A percentile compares a stretch with the other conserved stretches of the same genome.
These are phyloP conservation scores for Sequoia sempervirens DNA, from an alignment of 75 land plant genomes.

Conservation along the genomic window DNA sequence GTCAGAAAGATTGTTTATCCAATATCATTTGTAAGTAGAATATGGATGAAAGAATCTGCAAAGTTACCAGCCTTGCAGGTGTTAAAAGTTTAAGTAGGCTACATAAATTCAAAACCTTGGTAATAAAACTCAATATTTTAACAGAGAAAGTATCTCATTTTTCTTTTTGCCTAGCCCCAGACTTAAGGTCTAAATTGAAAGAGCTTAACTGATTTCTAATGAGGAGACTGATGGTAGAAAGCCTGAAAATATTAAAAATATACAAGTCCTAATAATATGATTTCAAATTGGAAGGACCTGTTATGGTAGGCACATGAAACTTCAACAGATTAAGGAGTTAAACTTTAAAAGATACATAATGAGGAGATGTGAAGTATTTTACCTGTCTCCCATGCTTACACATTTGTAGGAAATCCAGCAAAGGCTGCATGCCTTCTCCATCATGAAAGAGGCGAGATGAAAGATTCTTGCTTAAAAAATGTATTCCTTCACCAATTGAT, in stretches of 20 bases:
- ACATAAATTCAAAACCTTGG: neutral
- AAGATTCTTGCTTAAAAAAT: constrained; percentile 66
- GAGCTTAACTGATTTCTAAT: neutral
- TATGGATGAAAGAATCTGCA: neutral
- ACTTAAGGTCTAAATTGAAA: neutral
- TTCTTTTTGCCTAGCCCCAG: neutral
- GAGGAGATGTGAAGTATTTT: neutral
- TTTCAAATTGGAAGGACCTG: neutral
- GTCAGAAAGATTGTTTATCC: neutral
- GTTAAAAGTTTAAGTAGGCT: neutral
- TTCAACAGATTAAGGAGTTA: neutral
- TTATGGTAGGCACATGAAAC: neutral
- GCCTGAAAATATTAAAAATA: neutral
- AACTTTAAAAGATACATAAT: neutral
- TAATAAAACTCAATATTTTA: neutral
- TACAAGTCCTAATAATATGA: neutral
- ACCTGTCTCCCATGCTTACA: constrained; percentile 78
- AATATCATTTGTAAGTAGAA: neutral
- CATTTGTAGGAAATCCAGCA: constrained; percentile 48
- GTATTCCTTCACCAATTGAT: constrained; percentile 73
- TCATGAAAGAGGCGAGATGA: constrained; percentile 57
- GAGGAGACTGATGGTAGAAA: neutral
- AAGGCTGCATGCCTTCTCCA: constrained; percentile 61
- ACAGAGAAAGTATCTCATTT: neutral
- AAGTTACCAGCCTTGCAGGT: neutral